A percentile compares a stretch with the other conserved stretches of the same genome.
phyloP scores from a whole-genome alignment of 352 stramenopile genomes.

The Phytophthora podocarpi region DNA sequence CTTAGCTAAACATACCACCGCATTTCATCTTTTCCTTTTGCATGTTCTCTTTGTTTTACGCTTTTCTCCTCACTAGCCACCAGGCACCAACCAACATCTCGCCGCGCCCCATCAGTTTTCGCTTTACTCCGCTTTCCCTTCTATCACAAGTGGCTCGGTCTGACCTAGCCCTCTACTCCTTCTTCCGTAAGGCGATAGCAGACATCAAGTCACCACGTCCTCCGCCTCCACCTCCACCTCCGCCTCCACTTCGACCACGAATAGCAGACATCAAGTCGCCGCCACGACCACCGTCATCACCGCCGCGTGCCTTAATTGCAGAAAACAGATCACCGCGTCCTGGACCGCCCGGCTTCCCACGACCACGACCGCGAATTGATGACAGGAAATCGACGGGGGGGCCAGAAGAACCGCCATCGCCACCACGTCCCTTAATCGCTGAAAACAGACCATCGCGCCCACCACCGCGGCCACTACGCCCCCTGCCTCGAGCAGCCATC shows the following conservation, averaged over 20 bases:
- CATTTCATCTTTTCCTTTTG: slow-evolving; percentile 16
- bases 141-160: slow-evolving; percentile 29
- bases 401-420: slow-evolving; percentile 43
- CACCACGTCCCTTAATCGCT: slow-evolving; percentile 57
- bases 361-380: slow-evolving; percentile 61
- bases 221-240: slow-evolving; percentile 36
- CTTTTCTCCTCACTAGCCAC: slow-evolving; percentile 23
- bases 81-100: slow-evolving; percentile 9
- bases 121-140: slow-evolving; percentile 18
- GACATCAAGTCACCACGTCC: slow-evolving; percentile 59
- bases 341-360: slow-evolving; percentile 48
- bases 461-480: slow-evolving; percentile 34
- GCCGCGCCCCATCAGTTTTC: slow-evolving; percentile 10
- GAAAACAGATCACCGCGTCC: slow-evolving; percentile 67
- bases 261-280: slow-evolving; percentile 67
- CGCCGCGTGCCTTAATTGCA: slow-evolving; percentile 58
- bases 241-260: slow-evolving; percentile 40
- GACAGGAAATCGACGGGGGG: slow-evolving; percentile 53
- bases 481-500: slow-evolving; percentile 45
- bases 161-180: slow-evolving; percentile 40
- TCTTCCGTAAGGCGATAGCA: slow-evolving; percentile 70
- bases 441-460: slow-evolving; percentile 60
- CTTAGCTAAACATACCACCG: too few species aligned
- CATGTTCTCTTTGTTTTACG: slow-evolving; percentile 16
- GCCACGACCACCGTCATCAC: slow-evolving; percentile 29